phyloP scores from a whole-genome alignment of 2,329 filamentous ascomycete species.

The Grosmannia clavigera region DNA sequence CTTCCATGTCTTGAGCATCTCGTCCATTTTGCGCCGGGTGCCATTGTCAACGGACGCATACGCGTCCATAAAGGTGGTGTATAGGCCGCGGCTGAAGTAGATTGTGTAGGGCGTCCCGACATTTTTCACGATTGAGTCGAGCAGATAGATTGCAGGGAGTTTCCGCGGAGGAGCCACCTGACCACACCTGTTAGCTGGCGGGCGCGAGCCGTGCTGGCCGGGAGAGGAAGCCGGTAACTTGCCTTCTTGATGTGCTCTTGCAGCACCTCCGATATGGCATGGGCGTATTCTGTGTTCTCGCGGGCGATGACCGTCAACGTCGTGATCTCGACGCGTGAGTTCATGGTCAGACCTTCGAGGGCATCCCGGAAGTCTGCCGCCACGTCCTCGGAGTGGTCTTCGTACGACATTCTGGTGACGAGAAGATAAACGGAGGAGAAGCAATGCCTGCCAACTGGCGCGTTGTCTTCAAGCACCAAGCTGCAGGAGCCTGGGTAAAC shows the following conservation, averaged over 20 bases:
- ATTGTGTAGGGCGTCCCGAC: conserved; percentile 95
- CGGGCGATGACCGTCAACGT: conserved; percentile 95
- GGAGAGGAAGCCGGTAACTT: conserved; percentile 32
- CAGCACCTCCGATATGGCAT: conserved; percentile 80
- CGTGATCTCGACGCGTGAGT: conserved; percentile 91
- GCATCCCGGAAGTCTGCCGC: conserved; percentile 91
- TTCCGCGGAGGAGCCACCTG: conserved; percentile 84
- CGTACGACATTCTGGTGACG: conserved; percentile 31
- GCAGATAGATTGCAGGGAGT: conserved; percentile 87
- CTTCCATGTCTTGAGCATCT: conserved; percentile 97
- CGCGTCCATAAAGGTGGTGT: conserved; percentile 91
- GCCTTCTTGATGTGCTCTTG: conserved; percentile 93
- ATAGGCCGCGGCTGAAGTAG: conserved; percentile 85
- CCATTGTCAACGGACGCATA: conserved; percentile 78
- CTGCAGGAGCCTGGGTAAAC: neutral
- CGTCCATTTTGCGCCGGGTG: conserved; percentile 84
- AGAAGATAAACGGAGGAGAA: neutral
- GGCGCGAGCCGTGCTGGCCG: neutral
- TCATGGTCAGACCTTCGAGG: conserved; percentile 79
- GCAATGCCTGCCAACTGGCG: neutral
- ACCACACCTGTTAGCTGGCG: conserved; percentile 13
- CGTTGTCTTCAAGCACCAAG: neutral
- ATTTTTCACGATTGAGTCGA: conserved; percentile 98
- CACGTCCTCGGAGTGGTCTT: conserved; percentile 61
- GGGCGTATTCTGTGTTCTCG: conserved; percentile 91